Base-by-base conservation (phyloP, 2,329 filamentous ascomycete species). In the Colletotrichum horii region DNA sequence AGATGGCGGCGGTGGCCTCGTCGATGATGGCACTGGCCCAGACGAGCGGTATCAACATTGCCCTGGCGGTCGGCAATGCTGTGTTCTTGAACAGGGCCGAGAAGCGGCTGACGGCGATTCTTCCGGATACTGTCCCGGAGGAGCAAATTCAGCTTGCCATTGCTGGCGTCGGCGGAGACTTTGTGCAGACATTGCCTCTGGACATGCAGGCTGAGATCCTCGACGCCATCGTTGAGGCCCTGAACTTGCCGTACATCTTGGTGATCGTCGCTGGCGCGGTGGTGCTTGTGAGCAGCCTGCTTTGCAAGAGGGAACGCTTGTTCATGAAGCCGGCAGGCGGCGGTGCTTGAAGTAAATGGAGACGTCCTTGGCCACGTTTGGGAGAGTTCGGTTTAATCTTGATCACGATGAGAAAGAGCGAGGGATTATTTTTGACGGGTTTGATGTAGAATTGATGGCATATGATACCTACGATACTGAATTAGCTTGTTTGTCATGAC, bases 191-290 rank as follows among this genome's bases (percentile, higher is more conserved):
- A 5, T 64, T 80, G 55, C 69, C 66, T 8, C 55, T 66, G 5
- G 75, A 79, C 19, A 78, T 72, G 26, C 78, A 78, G 67, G 64
- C 68, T 14, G 70, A 77, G 16, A 78, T 80, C 4, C 67, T 80
- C 14, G 76, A 78, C 8, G 81, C 78, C 8, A 82, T 83, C 52
- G 79, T 82, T 3, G 55, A 77, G 9, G 79, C 81, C 0, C 22
- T 78, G 19, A 72, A 69, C 61, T 24, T 75, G 34, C 68, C 74
- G 3, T 79, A 77, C 58, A 76, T 76, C 19, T 52, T 78, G 9
- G 80, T 87, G 7, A 79, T 88, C 7, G 73, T 87, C 1, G 87
- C 83, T 3, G 78, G 85, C 11, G 85, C 86, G 3, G 78, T 80
- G 9, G 85, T 85, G 7, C 77, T 80, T 3, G 82, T 80, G 64